Percentiles rank a stretch among this genome's conserved stretches.
Conservation (phyloP, 352 stramenopile species). For the Pythium myriotylum region DNA sequence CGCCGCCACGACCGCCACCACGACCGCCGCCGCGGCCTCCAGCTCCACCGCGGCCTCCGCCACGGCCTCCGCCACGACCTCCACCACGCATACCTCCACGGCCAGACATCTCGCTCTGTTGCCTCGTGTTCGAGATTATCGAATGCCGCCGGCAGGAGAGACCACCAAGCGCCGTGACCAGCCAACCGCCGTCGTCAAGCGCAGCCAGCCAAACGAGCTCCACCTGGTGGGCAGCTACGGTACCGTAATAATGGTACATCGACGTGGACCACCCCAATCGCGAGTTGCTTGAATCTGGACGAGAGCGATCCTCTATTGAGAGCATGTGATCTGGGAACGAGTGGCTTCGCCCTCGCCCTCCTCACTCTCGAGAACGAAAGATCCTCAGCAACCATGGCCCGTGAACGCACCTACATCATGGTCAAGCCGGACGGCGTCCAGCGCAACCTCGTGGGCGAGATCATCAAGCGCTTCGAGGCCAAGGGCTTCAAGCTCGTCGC, state of each 20-base stretch:
- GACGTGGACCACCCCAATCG: conserved; percentile 4
- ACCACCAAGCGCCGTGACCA: conserved; percentile 19
- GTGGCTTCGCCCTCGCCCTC: conserved; percentile 22
- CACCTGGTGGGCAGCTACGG: conserved; percentile 20
- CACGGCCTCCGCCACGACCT: conserved; percentile 9
- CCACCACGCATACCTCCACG: conserved; percentile 32
- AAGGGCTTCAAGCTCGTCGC: conserved; percentile 98
- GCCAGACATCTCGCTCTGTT: conserved; percentile 24
- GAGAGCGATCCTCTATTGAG: conserved; percentile 7
- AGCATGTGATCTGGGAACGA: conserved; percentile 7
- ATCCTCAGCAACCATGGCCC: conserved; percentile 41
- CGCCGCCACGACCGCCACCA: conserved; percentile 42
- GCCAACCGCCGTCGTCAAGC: conserved; percentile 11
- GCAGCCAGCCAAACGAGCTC: conserved; percentile 25
- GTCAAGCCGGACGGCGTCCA: conserved; percentile 99
- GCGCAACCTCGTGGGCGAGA: conserved; percentile 94
- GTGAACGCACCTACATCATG: conserved; percentile 89
- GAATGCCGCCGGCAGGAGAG: conserved; percentile 1
- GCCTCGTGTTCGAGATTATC: conserved; percentile 8
- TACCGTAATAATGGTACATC: conserved; percentile 12
- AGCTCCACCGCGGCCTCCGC: conserved; percentile 12
- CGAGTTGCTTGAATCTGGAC: background rate
- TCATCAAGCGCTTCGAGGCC: conserved; percentile 97
- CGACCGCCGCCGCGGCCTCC: conserved; percentile 9
- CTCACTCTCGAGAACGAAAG: conserved; percentile 26